Conservation (phyloP, 129 eudicot species). For the Escallonia rubra region DNA sequence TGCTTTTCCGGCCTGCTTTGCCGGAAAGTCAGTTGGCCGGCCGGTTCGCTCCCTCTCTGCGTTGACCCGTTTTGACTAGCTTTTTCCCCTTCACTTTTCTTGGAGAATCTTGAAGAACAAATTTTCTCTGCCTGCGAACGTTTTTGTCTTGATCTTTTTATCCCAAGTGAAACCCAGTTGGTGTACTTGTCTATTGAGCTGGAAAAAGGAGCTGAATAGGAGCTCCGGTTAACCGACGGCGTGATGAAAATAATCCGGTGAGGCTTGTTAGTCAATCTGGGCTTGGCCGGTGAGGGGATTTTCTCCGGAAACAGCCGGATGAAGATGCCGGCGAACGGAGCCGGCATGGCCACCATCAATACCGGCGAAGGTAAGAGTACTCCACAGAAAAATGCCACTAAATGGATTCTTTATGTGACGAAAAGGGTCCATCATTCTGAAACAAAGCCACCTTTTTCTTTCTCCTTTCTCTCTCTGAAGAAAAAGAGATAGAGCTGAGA, state of each 20-base stretch:
- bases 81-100: slow-evolving; percentile 10
- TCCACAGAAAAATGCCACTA: background rate
- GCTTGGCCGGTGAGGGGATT: background rate
- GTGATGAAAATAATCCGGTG: slow-evolving; percentile 26
- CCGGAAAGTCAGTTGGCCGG: slow-evolving; percentile 12
- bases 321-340: slow-evolving; percentile 57
- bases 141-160: slow-evolving; percentile 7
- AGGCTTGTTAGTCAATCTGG: slow-evolving; percentile 6
- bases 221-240: slow-evolving; percentile 21
- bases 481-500: background rate
- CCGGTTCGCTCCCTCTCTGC: background rate
- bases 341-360: slow-evolving; percentile 34
- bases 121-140: slow-evolving; percentile 11
- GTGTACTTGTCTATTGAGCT: slow-evolving; percentile 7
- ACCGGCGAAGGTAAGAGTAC: slow-evolving; percentile 53
- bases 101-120: background rate
- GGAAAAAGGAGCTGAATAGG: slow-evolving; percentile 1
- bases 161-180: slow-evolving; percentile 4
- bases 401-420: no score
- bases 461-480: background rate
- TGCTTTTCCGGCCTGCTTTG: slow-evolving; percentile 20
- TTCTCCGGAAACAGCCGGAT: slow-evolving; percentile 16
- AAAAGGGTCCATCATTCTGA: no score
- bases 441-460: background rate
- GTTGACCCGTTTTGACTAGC: background rate